Evolutionary conservation across 306 rosid species (phyloP).

Genomic region (Quercus ilex): DNA sequence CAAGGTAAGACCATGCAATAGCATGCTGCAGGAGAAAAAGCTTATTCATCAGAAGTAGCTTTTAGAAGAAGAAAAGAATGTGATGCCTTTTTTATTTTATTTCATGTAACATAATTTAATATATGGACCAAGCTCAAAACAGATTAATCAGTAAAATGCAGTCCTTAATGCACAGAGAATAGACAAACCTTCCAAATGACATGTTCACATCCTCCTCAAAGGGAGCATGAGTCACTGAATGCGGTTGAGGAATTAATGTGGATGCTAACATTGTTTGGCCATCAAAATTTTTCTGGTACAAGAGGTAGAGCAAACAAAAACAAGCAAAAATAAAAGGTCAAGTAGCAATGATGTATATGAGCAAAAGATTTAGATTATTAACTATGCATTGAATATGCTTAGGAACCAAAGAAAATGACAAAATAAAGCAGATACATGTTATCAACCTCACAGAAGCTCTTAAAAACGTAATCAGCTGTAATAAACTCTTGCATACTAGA

Average conservation of each 20-base stretch:
- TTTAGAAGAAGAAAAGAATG: conserved; percentile 8
- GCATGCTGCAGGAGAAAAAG: conserved; percentile 65
- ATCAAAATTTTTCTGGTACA: conserved; percentile 68
- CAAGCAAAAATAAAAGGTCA: conserved; percentile 1
- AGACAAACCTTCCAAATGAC: conserved; percentile 94
- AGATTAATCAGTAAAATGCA: background rate
- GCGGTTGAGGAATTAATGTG: conserved; percentile 87
- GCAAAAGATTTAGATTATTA: background rate
- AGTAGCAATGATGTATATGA: conserved; percentile 5
- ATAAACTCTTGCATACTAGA: conserved; percentile 80
- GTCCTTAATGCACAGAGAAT: conserved; percentile 17
- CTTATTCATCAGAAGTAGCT: conserved; percentile 17
- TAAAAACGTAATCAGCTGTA: conserved; percentile 87
- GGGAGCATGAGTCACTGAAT: conserved; percentile 60
- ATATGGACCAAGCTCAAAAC: background rate
- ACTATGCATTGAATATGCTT: conserved; percentile 5
- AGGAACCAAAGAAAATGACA: background rate
- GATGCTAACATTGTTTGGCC: conserved; percentile 93
- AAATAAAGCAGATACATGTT: conserved; percentile 3
- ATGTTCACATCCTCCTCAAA: conserved; percentile 82
- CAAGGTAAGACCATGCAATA: conserved; percentile 74
- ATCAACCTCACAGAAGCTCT: conserved; percentile 88
- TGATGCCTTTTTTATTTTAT: conserved; percentile 8
- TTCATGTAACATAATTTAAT: conserved; percentile 5
- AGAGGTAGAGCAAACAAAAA: conserved; percentile 8